Conservation (phyloP, 352 stramenopile genomes). For the Pythium brachiatum region DNA sequence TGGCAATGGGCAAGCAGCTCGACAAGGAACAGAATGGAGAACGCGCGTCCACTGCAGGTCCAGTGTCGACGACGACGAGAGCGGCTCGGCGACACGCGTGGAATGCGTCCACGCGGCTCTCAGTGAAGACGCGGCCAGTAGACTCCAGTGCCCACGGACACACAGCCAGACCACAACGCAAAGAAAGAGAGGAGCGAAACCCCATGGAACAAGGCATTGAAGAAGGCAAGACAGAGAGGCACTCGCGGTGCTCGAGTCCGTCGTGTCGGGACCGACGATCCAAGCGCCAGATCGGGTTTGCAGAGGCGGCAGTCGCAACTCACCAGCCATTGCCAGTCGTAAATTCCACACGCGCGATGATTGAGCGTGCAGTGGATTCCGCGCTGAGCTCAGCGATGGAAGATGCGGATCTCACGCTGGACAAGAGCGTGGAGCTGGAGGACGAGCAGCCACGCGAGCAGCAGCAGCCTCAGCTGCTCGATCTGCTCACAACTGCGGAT, state of each 20-base stretch:
- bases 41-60: not conserved
- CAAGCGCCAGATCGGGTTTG: not conserved
- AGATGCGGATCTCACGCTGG: not conserved
- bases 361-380: conserved; percentile 53
- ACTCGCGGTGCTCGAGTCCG: conserved; percentile 19
- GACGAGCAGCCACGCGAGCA: not conserved
- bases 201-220: not conserved
- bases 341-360: conserved; percentile 37
- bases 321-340: not conserved
- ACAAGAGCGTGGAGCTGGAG: conserved; percentile 1
- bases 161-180: too few species aligned
- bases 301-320: not conserved
- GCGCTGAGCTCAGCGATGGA: conserved; percentile 29
- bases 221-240: not conserved
- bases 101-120: conserved; percentile 4
- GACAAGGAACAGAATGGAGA: not conserved
- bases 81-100: not conserved
- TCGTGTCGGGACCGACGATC: not conserved
- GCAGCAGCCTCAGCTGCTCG: not conserved
- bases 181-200: not conserved
- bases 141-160: not conserved
- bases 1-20: not conserved
- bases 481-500: conserved; percentile 1
- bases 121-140: not conserved
- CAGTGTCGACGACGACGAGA: not conserved